Evolutionary conservation across 441 rosid genomes (phyloP), one percentile per base, ranked within the genome.

Genomic region (Erysimum cheiri): DNA sequence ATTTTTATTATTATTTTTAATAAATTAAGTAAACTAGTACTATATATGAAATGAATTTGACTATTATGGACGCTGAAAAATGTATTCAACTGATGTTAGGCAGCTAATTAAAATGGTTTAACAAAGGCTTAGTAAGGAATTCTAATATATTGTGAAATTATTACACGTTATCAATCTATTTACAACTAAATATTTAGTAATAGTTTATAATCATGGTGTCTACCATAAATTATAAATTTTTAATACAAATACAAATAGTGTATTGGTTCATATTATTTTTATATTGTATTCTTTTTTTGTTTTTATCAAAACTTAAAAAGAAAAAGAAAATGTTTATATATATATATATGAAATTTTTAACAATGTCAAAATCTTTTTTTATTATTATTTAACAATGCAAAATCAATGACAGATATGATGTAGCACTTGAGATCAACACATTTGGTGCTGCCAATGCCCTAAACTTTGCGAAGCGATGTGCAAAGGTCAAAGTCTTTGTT

Each of bases 361-460:
- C 24, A 22, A 22, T 22, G 24, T 22, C 24, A 22, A 22, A 22
- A 1, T 22, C 24, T 19, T 19, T 19, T 19, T 19, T 19, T 19
- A 19, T 19, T 19, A 1, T 19, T 19, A 19, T 19, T 19, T 19
- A 19, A 19, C 56, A 50, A 6, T 12, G 4, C 12, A 4, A 6
- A 6, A 26, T 57, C 17, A 72, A 57, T 22, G 58, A 62, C 79
- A 93, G 97, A 74, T 93, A 91, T 55, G 97, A 91, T 75, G 74
- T 83, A 47, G 87, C 94, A 46, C 82, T 90, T 63, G 80, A 74
- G 48, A 79, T 85, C 69, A 90, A 93, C 75, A 85, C 98, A 35
- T 46, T 84, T 48, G 98, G 98, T 77, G 87, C 88, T 26, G 81
- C 77, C 65, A 43, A 85, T 53, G 82, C 83, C 15, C 9, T 76